Evolutionary conservation across 306 rosid genomes (phyloP), one percentile per base, ranked within the genome.

Genomic region (Acacia acuminata): DNA sequence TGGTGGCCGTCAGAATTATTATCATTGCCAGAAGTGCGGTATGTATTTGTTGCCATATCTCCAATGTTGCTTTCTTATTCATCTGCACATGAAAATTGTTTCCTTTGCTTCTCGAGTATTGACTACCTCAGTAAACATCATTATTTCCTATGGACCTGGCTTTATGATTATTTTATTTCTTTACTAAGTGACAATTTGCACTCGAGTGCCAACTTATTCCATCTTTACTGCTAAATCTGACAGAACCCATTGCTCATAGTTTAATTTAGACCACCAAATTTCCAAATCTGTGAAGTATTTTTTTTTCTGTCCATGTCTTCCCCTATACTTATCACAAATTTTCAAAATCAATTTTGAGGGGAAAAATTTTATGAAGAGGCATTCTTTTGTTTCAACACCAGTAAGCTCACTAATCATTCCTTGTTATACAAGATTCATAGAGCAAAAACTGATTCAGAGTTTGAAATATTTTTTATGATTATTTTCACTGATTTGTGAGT

Each of bases 1-100:
- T 70, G 99, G 97, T 58, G 97, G 99, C 19, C 91, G 85, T 27
- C 97, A 92, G 75, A 92, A 92, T 44, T 96, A 63, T 86, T 96
- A 77, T 84, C 99, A 96, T 83, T 96, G 99, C 97, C 43, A 88
- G 71, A 96, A 96, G 86, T 96, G 99, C 42, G 97, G 99, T 96
- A 92, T 70, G 96, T 69, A 63, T 79, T 77, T 86, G 73, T 77
- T 70, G 50, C 80, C 30, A 27, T 8, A 30, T 14, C 51, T 25
- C 51, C 70, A 50, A 68, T 40, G 16, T 16, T 10, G 47, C 58
- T 47, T 12, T 47, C 53, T 51, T 51, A 17, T 51, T 51, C 7
- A 51, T 51, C 16, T 51, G 58, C 8, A 7, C 58, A 17, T 51
- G 7, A 51, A 51, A 17, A 17, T 51, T 47, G 6, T 47, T 47